Base-by-base conservation (phyloP, 2,329 filamentous ascomycete genomes). In the Fusarium paranaense region DNA sequence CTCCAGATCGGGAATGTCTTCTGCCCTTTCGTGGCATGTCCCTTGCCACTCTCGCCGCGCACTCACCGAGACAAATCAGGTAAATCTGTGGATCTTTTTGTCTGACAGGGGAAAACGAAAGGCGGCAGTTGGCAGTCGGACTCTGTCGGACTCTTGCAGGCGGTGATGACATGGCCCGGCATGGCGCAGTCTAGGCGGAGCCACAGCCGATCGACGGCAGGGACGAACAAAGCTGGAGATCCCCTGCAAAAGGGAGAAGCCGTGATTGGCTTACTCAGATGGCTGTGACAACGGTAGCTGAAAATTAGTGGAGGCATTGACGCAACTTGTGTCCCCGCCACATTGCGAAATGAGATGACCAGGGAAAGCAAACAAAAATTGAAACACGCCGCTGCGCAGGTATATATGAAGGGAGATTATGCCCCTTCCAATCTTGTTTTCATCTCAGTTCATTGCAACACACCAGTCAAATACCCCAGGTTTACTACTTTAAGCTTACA, bases 141-240 rank as follows among this genome's bases (percentile, higher is more conserved):
- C 10, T 32, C 58, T 54, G 27, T 32, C 47, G 27, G 47, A 52
- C 10, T 32, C 58, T 54, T 37, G 50, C 30, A 47, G 58, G 60
- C 64, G 52, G 62, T 66, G 60, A 74, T 74, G 72, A 75, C 72
- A 75, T 67, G n/a, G 18, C 52, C 40, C 5, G 61, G 33, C 35
- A 72, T 52, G 72, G 72, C 72, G 72, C 72, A 75, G 70, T 16
- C 59, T 59, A 2, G 25, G 57, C 57, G 35, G 57, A 59, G 57
- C 57, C 57, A 59, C 37, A 60, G 11, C 22, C 27, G 71, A 73
- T 73, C 71, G 25, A 42, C 71, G 7, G 11, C 67, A 71, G 62
- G 70, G 67, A 47, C 22, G 5, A 27, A 32, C 20, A 13, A 2
- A 16, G 2, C 35, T n/a, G 56, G 33, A 40, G 47, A 32, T 30